phyloP scores from a whole-genome alignment of 345 rosid genomes.

The Mallotus nudiflorus region DNA sequence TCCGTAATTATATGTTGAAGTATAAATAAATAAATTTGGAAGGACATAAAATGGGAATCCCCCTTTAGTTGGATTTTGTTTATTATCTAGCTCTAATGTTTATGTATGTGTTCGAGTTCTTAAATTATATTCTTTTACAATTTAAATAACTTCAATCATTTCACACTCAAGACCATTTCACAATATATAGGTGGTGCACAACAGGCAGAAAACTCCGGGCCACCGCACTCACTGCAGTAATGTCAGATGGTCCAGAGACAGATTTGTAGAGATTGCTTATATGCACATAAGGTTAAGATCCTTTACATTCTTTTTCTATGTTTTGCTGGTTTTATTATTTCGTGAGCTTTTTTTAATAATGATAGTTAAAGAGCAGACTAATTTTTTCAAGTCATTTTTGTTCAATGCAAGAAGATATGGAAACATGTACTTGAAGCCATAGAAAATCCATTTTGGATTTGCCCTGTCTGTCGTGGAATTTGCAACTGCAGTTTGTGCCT shows the following conservation, averaged over 20 bases:
- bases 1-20: too few species aligned
- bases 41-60: neutral
- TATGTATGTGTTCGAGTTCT: neutral
- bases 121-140: neutral
- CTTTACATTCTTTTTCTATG: neutral
- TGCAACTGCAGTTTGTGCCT: conserved; percentile 95
- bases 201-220: conserved; percentile 97
- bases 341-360: neutral
- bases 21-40: neutral
- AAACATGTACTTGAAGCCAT: conserved; percentile 91
- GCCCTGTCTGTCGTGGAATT: conserved; percentile 88
- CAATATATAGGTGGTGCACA: conserved; percentile 12
- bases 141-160: neutral
- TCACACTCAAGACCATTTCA: too few species aligned
- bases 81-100: neutral
- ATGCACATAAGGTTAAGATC: conserved; percentile 66
- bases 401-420: conserved; percentile 57
- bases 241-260: conserved; percentile 75
- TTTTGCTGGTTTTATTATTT: conserved; percentile 1
- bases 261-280: conserved; percentile 93
- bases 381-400: neutral
- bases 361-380: neutral
- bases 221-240: conserved; percentile 65
- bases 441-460: conserved; percentile 73
- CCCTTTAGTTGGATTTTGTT: neutral